Base-by-base conservation (phyloP, 2,329 filamentous ascomycete genomes). In the Ilyonectria sp. region DNA sequence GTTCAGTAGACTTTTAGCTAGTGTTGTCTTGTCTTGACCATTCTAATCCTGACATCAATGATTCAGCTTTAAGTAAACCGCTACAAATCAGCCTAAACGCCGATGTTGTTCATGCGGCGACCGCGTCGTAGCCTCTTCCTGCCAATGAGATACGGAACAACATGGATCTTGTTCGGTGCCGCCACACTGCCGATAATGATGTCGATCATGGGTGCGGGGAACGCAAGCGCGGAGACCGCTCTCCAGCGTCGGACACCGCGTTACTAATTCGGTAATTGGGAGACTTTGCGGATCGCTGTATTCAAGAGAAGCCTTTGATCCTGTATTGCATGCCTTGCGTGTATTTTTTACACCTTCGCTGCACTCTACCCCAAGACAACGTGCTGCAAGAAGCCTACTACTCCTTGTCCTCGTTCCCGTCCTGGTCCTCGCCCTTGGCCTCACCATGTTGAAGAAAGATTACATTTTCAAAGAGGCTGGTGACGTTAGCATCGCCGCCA, bases 401-500 rank as follows among this genome's bases (percentile, higher is more conserved):
- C 37, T 40, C 37, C 15, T 40, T 17, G 37, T 23, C 4, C 23
- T 23, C 23, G 23, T 23, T 1, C 23, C 23, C 23, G 23, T 23
- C 4, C 23, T 23, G 3, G 4, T 23, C 23, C 23, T 23, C 23
- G 23, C 4, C 23, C 23, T 40, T 17, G 37, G 11, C 15, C 4
- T 15, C 37, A 37, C 33, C 31, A 54, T 54, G 52, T 54, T 54
- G 33, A 54, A 7, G 15, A 54, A 40, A 54, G 52, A 54, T 11
- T 54, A 13, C 33, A 40, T 54, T 40, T 54, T 54, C 19, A 54
- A 54, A 54, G 29, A 33, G 52, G 10, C 21, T 4, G 31, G 7
- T 17, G 52, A n/a, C 26, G 52, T 54, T 40, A 33, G 21, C 17
- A 26, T 54, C 31, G 52, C 1, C 7, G 52, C 52, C 11, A 54